Conservation (phyloP, 2,329 filamentous ascomycete species). For the Ploettnerulaceae sp. region DNA sequence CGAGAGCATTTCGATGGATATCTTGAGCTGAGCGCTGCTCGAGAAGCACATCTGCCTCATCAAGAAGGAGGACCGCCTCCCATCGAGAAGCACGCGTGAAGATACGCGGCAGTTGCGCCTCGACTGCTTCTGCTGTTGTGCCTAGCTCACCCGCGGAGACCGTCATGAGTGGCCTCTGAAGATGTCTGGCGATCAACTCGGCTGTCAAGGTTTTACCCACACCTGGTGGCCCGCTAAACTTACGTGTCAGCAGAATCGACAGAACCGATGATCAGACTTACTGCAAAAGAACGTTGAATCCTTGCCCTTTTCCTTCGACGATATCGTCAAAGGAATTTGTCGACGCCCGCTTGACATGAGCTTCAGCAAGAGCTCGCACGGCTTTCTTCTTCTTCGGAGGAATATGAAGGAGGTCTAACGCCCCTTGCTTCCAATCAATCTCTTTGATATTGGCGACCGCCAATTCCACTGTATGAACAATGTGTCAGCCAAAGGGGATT, state of each 20-base stretch:
- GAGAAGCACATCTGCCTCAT: no score
- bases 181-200: conserved; percentile 12
- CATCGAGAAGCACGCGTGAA: no score
- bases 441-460: conserved; percentile 18
- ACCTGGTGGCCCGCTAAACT: conserved; percentile 14
- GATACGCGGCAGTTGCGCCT: no score
- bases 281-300: conserved; percentile 8
- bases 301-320: conserved; percentile 1
- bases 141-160: conserved; percentile 12
- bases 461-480: conserved; percentile 16
- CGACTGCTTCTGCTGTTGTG: no score
- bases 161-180: conserved; percentile 4
- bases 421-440: conserved; percentile 10
- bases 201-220: conserved; percentile 20
- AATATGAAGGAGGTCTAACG: conserved; percentile 21
- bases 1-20: no score
- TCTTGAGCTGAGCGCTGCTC: no score
- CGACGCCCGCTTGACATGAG: conserved; percentile 1
- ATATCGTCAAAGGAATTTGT: conserved; percentile 4
- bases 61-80: no score
- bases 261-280: not conserved
- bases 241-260: conserved; percentile 5
- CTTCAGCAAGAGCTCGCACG: conserved; percentile 10
- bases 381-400: conserved; percentile 23
- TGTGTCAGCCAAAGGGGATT: conserved; percentile 13